Evolutionary conservation across 2,329 filamentous ascomycete species (phyloP).

Genomic region (Cladosporium sp.): DNA sequence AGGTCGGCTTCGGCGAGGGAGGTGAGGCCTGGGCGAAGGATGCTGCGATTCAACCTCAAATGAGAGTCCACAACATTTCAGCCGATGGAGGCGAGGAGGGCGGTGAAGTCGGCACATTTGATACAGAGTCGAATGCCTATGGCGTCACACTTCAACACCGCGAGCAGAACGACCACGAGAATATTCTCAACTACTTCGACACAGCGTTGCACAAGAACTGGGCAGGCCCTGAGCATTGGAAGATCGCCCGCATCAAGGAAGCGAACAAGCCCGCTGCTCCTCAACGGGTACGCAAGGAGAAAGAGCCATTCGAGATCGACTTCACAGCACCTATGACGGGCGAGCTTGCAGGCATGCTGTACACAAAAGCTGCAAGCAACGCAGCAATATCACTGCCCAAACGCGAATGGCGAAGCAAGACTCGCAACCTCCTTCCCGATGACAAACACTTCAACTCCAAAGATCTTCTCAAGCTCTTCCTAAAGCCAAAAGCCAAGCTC

Average conservation of each 20-base stretch:
- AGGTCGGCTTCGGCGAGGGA: constrained; percentile 86
- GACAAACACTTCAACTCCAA: constrained; percentile 98
- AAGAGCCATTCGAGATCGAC: constrained; percentile 92
- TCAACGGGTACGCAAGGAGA: constrained; percentile 86
- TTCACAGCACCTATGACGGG: constrained; percentile 73
- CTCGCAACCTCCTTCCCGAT: constrained; percentile 86
- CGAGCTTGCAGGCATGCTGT: constrained; percentile 68
- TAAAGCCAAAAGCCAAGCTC: constrained; percentile 88
- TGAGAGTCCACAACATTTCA: constrained; percentile 68
- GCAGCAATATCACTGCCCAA: constrained; percentile 81
- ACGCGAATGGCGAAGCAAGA: constrained; percentile 93
- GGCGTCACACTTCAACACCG: constrained; percentile 70
- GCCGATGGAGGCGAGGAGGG: constrained; percentile 44
- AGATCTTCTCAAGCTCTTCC: constrained; percentile 81
- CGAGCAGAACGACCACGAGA: constrained; percentile 70
- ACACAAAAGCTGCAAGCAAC: constrained; percentile 76
- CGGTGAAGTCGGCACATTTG: constrained; percentile 52
- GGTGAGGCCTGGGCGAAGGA: constrained; percentile 94
- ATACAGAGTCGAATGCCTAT: constrained; percentile 63
- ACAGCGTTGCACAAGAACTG: constrained; percentile 95
- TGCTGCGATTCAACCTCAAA: constrained; percentile 79
- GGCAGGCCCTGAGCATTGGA: constrained; percentile 98
- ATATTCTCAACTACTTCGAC: constrained; percentile 97
- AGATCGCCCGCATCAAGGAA: constrained; percentile 87
- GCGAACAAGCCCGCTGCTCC: constrained; percentile 56